These are phyloP conservation scores for Boletus sp. DNA, from an alignment of 768 basidiomycete genomes.

Conservation along the genomic window DNA sequence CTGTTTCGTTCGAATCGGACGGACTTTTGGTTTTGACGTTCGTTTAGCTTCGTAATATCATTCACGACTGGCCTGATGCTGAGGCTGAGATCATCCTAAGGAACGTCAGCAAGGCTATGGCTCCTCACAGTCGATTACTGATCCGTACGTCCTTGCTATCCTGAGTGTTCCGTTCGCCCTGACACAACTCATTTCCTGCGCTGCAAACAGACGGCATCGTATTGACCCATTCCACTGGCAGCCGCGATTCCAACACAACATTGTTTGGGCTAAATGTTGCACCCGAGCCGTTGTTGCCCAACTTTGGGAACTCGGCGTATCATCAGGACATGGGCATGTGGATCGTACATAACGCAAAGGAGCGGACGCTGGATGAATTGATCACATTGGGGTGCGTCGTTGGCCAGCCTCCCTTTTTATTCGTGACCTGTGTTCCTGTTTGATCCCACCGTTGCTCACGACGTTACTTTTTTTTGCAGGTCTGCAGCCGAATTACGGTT, in stretches of 20 bases:
- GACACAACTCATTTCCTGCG: neutral
- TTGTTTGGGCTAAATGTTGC: conserved; percentile 27
- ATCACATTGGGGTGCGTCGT: conserved; percentile 31
- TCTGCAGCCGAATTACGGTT: conserved; percentile 17
- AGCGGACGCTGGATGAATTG: conserved; percentile 42
- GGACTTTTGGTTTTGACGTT: too few species aligned
- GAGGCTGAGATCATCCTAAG: conserved; percentile 32
- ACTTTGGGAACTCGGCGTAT: conserved; percentile 34
- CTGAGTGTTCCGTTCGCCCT: neutral
- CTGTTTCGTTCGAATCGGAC: neutral
- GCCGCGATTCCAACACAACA: conserved; percentile 1
- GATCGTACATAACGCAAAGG: conserved; percentile 39
- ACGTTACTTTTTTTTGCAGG: conserved; percentile 1
- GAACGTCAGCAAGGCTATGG: conserved; percentile 31
- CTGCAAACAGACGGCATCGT: conserved; percentile 21
- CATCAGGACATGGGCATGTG: conserved; percentile 35
- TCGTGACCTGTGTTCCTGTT: neutral
- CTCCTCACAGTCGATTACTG: conserved; percentile 29
- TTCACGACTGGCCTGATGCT: conserved; percentile 38
- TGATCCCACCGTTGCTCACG: neutral
- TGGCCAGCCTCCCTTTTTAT: neutral
- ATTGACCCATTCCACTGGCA: conserved; percentile 6
- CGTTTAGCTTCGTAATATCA: conserved; percentile 25
- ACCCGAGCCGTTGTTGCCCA: conserved; percentile 44
- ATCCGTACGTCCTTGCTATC: conserved; percentile 27